phyloP scores from a whole-genome alignment of 139 green algal genomes.

The Pleodorina starrii region DNA sequence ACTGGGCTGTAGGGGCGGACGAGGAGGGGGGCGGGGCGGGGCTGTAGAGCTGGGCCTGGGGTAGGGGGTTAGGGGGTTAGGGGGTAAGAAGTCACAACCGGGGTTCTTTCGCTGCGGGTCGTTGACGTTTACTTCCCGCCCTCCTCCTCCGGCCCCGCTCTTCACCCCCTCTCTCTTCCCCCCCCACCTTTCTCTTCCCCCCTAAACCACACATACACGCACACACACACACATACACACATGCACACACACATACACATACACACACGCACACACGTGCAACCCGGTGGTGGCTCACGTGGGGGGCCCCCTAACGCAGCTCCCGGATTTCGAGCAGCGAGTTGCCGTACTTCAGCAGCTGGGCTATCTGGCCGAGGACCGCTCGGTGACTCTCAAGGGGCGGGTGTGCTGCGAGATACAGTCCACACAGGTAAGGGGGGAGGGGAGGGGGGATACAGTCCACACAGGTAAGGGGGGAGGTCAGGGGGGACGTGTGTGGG shows the following conservation, averaged over 20 bases:
- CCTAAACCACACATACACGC: no score
- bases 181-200: not conserved
- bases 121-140: no score
- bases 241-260: no score
- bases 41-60: no score
- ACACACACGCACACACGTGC: no score
- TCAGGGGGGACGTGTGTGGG: not conserved
- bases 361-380: conserved; percentile 81
- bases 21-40: no score
- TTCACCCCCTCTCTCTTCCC: not conserved
- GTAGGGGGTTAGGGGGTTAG: no score
- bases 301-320: conserved; percentile 48
- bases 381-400: conserved; percentile 89
- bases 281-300: no score
- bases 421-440: conserved; percentile 77
- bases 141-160: not conserved
- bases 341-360: conserved; percentile 84
- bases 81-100: no score
- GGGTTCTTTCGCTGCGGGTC: no score
- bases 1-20: no score
- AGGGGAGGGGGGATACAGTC: conserved; percentile 77
- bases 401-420: conserved; percentile 95
- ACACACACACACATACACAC: no score
- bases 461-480: conserved; percentile 65
- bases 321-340: conserved; percentile 92